These are phyloP conservation scores for Hanseniaspora nectarophila DNA, from an alignment of 805 yeast genomes.

Conservation along the genomic window DNA sequence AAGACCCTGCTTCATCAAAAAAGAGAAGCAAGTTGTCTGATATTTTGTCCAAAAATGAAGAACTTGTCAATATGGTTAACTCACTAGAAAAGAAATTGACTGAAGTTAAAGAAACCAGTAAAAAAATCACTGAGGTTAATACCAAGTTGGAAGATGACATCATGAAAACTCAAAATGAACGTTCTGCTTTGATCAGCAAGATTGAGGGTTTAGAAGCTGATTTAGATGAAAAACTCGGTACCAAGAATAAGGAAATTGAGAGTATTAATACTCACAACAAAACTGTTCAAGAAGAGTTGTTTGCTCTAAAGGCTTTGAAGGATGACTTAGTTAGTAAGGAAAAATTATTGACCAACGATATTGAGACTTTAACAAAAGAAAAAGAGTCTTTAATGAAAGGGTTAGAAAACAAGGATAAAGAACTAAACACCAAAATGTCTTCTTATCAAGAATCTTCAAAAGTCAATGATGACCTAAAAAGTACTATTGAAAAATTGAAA, in stretches of 20 bases:
- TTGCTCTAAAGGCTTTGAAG: constrained; percentile 19
- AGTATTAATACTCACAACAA: neutral
- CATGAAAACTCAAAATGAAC: constrained; percentile 17
- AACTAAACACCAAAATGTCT: constrained; percentile 34
- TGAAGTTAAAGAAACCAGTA: constrained; percentile 19
- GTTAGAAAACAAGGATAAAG: constrained; percentile 37
- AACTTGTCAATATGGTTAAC: constrained; percentile 45
- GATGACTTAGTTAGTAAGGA: constrained; percentile 20
- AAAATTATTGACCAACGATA: constrained; percentile 15
- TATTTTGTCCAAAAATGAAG: constrained; percentile 46
- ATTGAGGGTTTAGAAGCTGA: constrained; percentile 23
- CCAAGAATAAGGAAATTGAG: constrained; percentile 10
- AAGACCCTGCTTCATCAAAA: neutral
- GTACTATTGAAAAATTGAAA: constrained; percentile 16
- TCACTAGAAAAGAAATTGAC: constrained; percentile 37
- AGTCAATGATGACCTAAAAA: constrained; percentile 22
- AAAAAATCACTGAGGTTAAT: constrained; percentile 20
- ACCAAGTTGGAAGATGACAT: constrained; percentile 18
- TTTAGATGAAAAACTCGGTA: constrained; percentile 21
- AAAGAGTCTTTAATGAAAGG: constrained; percentile 35
- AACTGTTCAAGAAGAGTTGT: constrained; percentile 20
- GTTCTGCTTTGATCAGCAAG: constrained; percentile 23
- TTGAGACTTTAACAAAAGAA: constrained; percentile 19
- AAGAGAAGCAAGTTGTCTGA: constrained; percentile 35
- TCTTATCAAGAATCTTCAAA: constrained; percentile 40